Conservation (phyloP, 352 stramenopile species). For the Phytophthora rubi region DNA sequence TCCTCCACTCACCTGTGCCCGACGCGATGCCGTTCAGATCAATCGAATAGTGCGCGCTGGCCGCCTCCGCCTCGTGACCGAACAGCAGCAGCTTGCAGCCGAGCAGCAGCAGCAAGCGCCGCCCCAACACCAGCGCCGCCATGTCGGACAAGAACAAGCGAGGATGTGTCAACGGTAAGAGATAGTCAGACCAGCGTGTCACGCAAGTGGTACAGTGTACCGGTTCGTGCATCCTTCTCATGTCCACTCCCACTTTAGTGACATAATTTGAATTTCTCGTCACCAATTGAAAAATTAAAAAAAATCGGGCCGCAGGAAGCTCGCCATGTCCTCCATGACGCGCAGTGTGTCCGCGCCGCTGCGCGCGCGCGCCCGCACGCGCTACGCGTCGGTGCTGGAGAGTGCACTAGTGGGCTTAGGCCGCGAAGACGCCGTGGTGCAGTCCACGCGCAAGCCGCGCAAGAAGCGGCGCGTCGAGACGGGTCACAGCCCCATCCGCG, state of each 20-base stretch:
- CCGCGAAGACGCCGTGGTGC: constrained; percentile 36
- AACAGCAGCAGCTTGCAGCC: constrained; percentile 30
- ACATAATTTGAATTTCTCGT: neutral
- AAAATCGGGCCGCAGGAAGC: neutral
- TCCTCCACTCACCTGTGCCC: constrained; percentile 38
- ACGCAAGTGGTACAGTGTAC: neutral
- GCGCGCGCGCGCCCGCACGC: constrained; percentile 6
- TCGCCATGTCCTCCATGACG: constrained; percentile 8
- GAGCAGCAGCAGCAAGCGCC: constrained; percentile 30
- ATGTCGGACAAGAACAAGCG: constrained; percentile 21
- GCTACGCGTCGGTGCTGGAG: constrained; percentile 43
- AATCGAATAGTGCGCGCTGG: constrained; percentile 48
- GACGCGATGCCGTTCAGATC: constrained; percentile 50
- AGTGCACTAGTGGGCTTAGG: constrained; percentile 39
- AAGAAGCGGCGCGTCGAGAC: constrained; percentile 18
- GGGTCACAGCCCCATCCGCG: constrained; percentile 12
- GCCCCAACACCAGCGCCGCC: constrained; percentile 2
- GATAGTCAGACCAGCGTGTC: constrained; percentile 13
- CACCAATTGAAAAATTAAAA: neutral
- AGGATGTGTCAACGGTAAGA: neutral
- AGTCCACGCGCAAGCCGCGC: constrained; percentile 35
- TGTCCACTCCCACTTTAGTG: neutral
- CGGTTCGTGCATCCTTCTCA: neutral
- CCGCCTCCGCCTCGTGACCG: constrained; percentile 11
- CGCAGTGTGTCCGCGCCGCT: constrained; percentile 28